A percentile compares a stretch with the other conserved stretches of the same genome.
Conservation (phyloP, 225 moss, liverwort and hornwort species). For the Ulota crispa region DNA sequence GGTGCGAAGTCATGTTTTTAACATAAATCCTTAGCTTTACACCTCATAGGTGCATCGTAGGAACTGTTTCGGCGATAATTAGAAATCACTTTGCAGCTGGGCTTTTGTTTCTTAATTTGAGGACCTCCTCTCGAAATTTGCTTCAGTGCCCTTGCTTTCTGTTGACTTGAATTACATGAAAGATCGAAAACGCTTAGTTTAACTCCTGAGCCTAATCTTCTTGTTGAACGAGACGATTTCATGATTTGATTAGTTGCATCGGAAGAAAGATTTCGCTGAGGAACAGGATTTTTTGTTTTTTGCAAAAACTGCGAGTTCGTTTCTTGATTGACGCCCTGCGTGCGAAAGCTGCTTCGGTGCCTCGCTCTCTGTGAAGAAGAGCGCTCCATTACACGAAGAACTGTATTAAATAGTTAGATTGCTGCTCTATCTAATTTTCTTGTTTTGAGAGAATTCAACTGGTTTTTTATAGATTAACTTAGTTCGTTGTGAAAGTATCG, state of each 20-base stretch:
- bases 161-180: no score
- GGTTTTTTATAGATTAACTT: neutral
- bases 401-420: neutral
- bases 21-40: neutral
- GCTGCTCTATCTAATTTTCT: neutral
- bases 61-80: neutral
- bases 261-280: neutral
- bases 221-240: neutral
- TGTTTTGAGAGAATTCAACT: neutral
- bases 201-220: neutral
- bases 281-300: neutral
- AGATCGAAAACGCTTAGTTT: no score
- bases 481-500: neutral
- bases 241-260: neutral
- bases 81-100: neutral
- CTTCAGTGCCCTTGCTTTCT: no score
- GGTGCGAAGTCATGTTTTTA: neutral
- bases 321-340: neutral
- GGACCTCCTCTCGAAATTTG: no score
- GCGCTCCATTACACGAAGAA: neutral
- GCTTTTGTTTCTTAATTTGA: neutral
- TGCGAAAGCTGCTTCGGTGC: neutral
- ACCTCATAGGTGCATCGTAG: neutral
- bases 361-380: neutral
- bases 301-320: neutral